A percentile compares a stretch with the other conserved stretches of the same genome.
These are phyloP conservation scores for Yarrowia sp. DNA, from an alignment of 805 yeast species.

Conservation along the genomic window DNA sequence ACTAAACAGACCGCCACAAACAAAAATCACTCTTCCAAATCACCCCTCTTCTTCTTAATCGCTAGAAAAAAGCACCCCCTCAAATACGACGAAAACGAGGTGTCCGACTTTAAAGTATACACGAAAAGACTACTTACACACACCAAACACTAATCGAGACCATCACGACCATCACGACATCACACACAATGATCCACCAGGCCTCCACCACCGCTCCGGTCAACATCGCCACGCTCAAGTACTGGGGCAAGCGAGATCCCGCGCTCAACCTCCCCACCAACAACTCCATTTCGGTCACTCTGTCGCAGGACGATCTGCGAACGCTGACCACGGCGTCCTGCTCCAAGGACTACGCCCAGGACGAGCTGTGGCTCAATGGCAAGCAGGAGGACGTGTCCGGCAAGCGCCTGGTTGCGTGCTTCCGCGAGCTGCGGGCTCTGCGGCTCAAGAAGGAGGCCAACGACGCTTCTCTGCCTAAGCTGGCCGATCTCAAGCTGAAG, in stretches of 20 bases:
- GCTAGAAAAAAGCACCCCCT: too few relatives aligned
- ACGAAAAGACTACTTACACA: not conserved
- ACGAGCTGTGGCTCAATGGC: constrained; percentile 86
- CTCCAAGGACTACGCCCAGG: constrained; percentile 53
- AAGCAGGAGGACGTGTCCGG: constrained; percentile 65
- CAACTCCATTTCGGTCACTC: constrained; percentile 91
- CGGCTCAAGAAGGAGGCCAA: constrained; percentile 59
- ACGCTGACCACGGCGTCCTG: constrained; percentile 89
- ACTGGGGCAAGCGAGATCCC: constrained; percentile 98
- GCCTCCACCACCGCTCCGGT: constrained; percentile 96
- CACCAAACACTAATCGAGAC: not conserved
- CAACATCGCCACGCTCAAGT: constrained; percentile 95
- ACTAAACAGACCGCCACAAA: not conserved
- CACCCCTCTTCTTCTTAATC: too few relatives aligned
- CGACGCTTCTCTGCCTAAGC: constrained; percentile 44
- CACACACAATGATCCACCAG: constrained; percentile 44
- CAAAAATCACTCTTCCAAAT: not conserved
- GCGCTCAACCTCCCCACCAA: constrained; percentile 90
- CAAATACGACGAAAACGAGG: not conserved
- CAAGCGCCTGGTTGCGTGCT: constrained; percentile 55
- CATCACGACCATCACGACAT: not conserved
- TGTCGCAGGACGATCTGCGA: constrained; percentile 85
- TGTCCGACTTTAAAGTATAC: not conserved
- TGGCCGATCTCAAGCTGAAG: constrained; percentile 65
- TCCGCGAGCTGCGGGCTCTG: constrained; percentile 66